A percentile compares a stretch with the other conserved stretches of the same genome.
Conservation (phyloP, 2,329 filamentous ascomycete species). For the Neurospora crassa region DNA sequence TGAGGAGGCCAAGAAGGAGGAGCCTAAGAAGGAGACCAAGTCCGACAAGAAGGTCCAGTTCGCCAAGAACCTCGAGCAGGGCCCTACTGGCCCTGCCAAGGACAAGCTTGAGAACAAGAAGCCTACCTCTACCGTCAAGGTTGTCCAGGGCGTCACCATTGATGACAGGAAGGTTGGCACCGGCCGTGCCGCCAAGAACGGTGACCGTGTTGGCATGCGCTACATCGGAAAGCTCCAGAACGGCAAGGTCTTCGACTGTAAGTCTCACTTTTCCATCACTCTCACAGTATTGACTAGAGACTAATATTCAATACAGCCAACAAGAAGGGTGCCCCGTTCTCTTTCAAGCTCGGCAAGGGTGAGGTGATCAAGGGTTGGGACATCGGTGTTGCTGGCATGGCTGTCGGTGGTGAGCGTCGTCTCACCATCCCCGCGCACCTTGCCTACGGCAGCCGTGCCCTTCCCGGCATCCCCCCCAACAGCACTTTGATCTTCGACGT, state of each 20-base stretch:
- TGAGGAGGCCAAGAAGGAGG: slow-evolving; percentile 48
- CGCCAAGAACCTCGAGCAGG: slow-evolving; percentile 97
- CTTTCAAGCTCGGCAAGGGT: slow-evolving; percentile 86
- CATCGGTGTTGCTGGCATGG: slow-evolving; percentile 85
- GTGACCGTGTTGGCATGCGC: slow-evolving; percentile 83
- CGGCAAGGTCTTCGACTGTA: slow-evolving; percentile 91
- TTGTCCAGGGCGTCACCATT: slow-evolving; percentile 79
- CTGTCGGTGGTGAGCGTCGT: slow-evolving; percentile 85
- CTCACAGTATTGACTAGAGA: slow-evolving; percentile 14
- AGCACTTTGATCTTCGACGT: slow-evolving; percentile 88
- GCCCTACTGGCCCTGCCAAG: slow-evolving; percentile 64
- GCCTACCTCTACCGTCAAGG: slow-evolving; percentile 59
- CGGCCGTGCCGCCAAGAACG: slow-evolving; percentile 79
- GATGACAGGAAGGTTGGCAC: slow-evolving; percentile 91
- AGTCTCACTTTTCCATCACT: slow-evolving; percentile 28
- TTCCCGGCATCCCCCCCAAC: slow-evolving; percentile 84
- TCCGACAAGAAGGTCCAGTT: slow-evolving; percentile 95
- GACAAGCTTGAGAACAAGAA: slow-evolving; percentile 29
- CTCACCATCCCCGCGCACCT: slow-evolving; percentile 79
- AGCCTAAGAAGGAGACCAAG: slow-evolving; percentile 39
- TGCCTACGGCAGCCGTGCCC: slow-evolving; percentile 77
- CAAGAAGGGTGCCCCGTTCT: slow-evolving; percentile 97
- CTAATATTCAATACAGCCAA: slow-evolving; percentile 51
- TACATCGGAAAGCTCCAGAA: slow-evolving; percentile 97
- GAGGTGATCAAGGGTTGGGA: slow-evolving; percentile 99